phyloP scores from a whole-genome alignment of 2,329 filamentous ascomycete genomes.

The Fusarium redolens region DNA sequence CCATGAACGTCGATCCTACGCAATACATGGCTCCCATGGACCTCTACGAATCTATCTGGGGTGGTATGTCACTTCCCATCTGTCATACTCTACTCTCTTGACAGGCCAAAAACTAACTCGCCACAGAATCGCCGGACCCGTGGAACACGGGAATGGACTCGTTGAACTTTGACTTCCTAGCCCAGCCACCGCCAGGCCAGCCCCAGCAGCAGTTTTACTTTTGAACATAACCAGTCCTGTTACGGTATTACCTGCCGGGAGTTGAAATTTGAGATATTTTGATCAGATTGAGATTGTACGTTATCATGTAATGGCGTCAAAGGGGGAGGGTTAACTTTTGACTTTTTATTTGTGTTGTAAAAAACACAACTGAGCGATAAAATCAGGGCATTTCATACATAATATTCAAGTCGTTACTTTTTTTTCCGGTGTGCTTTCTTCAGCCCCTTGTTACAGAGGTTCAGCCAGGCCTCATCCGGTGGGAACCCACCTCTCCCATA shows the following conservation, averaged over 20 bases:
- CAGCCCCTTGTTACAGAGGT: background rate
- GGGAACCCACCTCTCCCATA: background rate
- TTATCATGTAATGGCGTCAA: slow-evolving; percentile 17
- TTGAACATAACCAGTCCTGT: slow-evolving; percentile 43
- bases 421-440: background rate
- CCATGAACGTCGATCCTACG: slow-evolving; percentile 66
- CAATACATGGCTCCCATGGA: slow-evolving; percentile 75
- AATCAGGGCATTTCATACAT: slow-evolving; percentile 19
- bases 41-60: slow-evolving; percentile 75
- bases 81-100: background rate
- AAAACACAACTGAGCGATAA: slow-evolving; percentile 13
- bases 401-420: slow-evolving; percentile 31
- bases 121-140: slow-evolving; percentile 68
- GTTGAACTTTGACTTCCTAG: slow-evolving; percentile 71
- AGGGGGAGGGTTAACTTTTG: slow-evolving; percentile 6
- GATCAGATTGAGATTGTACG: slow-evolving; percentile 4
- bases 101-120: slow-evolving; percentile 24
- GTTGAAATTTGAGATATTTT: background rate
- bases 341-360: slow-evolving; percentile 12
- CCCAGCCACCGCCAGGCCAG: slow-evolving; percentile 69
- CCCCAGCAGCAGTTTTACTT: slow-evolving; percentile 70
- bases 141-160: slow-evolving; percentile 67
- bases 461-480: slow-evolving; percentile 2
- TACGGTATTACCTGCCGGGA: background rate
- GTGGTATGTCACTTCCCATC: slow-evolving; percentile 60